phyloP scores from a whole-genome alignment of 73 alveolate species.

The Symbiodinium pilosum region DNA sequence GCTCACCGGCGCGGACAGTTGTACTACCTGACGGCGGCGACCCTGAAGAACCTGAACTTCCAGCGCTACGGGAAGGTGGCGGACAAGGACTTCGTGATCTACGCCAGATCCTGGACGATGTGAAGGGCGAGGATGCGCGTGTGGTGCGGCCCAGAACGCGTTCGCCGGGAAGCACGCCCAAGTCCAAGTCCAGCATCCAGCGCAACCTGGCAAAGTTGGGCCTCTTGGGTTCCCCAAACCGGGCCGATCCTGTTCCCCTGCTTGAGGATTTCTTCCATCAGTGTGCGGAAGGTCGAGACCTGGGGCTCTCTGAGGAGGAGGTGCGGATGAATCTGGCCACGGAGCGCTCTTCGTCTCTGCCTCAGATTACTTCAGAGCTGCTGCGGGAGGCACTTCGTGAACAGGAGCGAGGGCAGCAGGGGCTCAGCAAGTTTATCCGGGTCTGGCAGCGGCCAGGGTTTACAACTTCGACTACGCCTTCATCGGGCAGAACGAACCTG shows the following conservation, averaged over 20 bases:
- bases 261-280: neutral
- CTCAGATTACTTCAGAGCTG: neutral
- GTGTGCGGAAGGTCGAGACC: neutral
- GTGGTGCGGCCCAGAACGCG: neutral
- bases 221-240: neutral
- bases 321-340: neutral
- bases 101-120: neutral
- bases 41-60: neutral
- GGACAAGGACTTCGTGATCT: neutral
- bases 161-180: slow-evolving; percentile 27
- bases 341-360: neutral
- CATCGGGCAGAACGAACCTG: no score
- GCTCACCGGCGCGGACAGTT: neutral
- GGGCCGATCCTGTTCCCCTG: neutral
- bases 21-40: neutral
- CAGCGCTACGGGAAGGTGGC: neutral
- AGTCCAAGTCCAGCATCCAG: slow-evolving; percentile 17
- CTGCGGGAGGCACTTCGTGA: neutral
- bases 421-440: slow-evolving; percentile 8
- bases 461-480: neutral
- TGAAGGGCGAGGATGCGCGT: neutral
- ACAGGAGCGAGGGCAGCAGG: slow-evolving; percentile 21
- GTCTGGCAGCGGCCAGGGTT: neutral
- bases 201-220: slow-evolving; percentile 17
- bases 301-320: neutral